Evolutionary conservation across 768 basidiomycete species (phyloP).

Genomic region (Baorangia bicolor): DNA sequence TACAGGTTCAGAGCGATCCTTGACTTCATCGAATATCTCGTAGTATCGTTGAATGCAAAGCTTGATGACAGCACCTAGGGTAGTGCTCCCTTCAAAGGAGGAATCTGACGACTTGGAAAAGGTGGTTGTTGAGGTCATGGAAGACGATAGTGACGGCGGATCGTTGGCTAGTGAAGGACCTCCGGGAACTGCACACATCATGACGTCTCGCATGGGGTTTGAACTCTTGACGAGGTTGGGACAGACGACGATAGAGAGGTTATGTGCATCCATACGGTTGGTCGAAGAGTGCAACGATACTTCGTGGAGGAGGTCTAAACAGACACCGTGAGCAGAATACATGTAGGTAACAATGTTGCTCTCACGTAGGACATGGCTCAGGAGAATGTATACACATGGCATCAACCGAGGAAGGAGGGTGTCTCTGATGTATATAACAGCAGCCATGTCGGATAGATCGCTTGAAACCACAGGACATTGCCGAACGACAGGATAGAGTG

Average conservation of each 20-base stretch:
- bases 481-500: slow-evolving; percentile 59
- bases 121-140: slow-evolving; percentile 12
- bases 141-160: slow-evolving; percentile 23
- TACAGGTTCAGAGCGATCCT: slow-evolving; percentile 65
- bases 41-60: slow-evolving; percentile 82
- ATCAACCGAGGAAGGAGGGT: slow-evolving; percentile 64
- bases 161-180: slow-evolving; percentile 39
- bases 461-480: slow-evolving; percentile 61
- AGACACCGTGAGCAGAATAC: neutral
- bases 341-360: slow-evolving; percentile 6
- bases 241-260: slow-evolving; percentile 74
- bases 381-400: slow-evolving; percentile 69
- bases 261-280: slow-evolving; percentile 83
- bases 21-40: slow-evolving; percentile 82
- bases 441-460: slow-evolving; percentile 55
- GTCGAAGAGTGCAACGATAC: slow-evolving; percentile 62
- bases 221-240: slow-evolving; percentile 77
- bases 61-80: slow-evolving; percentile 69
- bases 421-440: slow-evolving; percentile 66
- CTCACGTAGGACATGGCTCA: slow-evolving; percentile 68
- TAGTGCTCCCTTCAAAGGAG: slow-evolving; percentile 49
- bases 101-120: slow-evolving; percentile 28
- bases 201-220: slow-evolving; percentile 68
- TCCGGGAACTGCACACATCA: slow-evolving; percentile 66
- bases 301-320: slow-evolving; percentile 74